These are phyloP conservation scores for Bolboschoenus planiculmis DNA, from an alignment of 176 grass and related monocot species.

Conservation along the genomic window DNA sequence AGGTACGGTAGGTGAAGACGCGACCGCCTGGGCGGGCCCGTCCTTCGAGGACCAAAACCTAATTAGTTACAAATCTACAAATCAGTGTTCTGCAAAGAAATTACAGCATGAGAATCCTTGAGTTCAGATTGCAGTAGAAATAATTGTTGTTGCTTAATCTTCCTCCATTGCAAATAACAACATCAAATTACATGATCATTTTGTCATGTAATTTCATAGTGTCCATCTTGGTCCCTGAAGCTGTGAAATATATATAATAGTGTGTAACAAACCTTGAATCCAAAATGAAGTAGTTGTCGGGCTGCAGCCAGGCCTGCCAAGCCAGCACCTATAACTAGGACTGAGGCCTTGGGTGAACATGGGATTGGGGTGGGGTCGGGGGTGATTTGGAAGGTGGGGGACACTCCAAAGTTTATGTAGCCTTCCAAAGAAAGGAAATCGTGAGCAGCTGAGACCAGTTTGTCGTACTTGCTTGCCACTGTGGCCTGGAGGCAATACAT, in stretches of 20 bases:
- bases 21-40: conserved; percentile 71
- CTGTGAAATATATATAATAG: neutral
- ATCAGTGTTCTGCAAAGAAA: neutral
- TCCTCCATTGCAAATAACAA: neutral
- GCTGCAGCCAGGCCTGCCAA: conserved; percentile 72
- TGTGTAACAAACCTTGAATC: conserved; percentile 27
- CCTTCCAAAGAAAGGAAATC: conserved; percentile 64
- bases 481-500: conserved; percentile 41
- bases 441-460: conserved; percentile 55
- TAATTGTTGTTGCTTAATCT: neutral
- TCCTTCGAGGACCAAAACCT: conserved; percentile 73
- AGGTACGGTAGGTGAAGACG: conserved; percentile 56
- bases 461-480: conserved; percentile 61
- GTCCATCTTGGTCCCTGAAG: neutral
- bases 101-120: neutral
- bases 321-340: conserved; percentile 66
- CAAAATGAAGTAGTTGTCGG: conserved; percentile 63
- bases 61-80: neutral
- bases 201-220: neutral
- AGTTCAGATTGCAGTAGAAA: neutral
- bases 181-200: neutral
- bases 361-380: conserved; percentile 26
- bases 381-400: conserved; percentile 49
- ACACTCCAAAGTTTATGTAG: conserved; percentile 92
- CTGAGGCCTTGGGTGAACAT: conserved; percentile 24